Conservation (phyloP, 176 grass and related monocot genomes). For the Pontederia crassipes region DNA sequence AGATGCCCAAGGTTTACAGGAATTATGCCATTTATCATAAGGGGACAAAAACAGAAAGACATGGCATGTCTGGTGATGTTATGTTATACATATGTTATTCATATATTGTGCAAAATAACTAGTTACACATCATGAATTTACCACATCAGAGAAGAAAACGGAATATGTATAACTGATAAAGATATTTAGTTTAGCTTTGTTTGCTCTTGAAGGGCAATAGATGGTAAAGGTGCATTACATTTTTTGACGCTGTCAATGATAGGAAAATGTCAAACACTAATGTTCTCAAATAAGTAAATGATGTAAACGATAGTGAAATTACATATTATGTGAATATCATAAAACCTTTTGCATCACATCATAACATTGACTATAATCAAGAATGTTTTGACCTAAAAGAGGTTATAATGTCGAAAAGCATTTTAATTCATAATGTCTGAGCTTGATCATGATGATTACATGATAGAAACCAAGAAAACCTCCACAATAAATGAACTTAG, state of each 20-base stretch:
- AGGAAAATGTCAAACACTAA: conserved; percentile 19
- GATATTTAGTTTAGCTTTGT: conserved; percentile 36
- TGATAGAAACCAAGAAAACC: neutral
- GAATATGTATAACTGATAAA: conserved; percentile 55
- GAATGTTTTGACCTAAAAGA: no score
- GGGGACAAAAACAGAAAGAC: no score
- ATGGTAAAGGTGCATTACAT: conserved; percentile 60
- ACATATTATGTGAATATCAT: neutral
- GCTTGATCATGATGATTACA: no score
- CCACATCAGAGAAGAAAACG: conserved; percentile 10
- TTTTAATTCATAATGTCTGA: no score
- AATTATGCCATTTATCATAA: no score
- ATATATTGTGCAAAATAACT: neutral
- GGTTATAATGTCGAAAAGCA: no score
- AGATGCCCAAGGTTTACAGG: no score
- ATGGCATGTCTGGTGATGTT: no score
- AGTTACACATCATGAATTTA: neutral
- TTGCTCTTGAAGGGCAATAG: conserved; percentile 46
- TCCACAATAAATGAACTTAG: neutral
- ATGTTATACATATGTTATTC: neutral
- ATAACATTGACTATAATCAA: no score
- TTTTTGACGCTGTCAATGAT: conserved; percentile 73
- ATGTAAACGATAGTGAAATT: neutral
- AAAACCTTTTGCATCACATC: neutral
- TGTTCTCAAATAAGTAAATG: neutral